Percentiles rank a stretch among this genome's conserved stretches.
These are phyloP conservation scores for Graphilbum ipis-grandicollis DNA, from an alignment of 2,329 filamentous ascomycete genomes.

Conservation along the genomic window DNA sequence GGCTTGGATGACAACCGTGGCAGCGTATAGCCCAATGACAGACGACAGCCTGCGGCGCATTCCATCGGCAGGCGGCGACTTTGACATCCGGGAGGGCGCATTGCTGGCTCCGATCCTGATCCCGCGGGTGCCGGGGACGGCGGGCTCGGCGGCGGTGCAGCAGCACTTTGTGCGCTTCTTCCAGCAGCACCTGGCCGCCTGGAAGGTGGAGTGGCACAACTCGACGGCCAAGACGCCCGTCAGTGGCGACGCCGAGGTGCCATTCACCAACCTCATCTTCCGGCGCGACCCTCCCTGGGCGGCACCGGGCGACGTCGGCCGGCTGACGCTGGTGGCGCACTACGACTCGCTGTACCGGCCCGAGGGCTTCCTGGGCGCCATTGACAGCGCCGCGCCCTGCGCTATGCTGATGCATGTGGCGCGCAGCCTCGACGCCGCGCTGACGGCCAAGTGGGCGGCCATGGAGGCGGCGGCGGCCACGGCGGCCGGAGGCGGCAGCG, in stretches of 20 bases:
- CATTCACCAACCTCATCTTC: slow-evolving; percentile 77
- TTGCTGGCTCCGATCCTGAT: slow-evolving; percentile 76
- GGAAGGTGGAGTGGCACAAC: slow-evolving; percentile 75
- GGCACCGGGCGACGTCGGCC: slow-evolving; percentile 52
- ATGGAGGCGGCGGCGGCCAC: slow-evolving; percentile 46
- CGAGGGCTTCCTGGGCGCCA: slow-evolving; percentile 80
- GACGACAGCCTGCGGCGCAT: slow-evolving; percentile 57
- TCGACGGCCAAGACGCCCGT: slow-evolving; percentile 71
- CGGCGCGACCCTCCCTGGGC: slow-evolving; percentile 78
- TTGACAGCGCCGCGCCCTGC: slow-evolving; percentile 84
- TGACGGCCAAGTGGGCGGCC: slow-evolving; percentile 66
- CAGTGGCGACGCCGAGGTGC: slow-evolving; percentile 51
- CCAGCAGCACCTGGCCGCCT: slow-evolving; percentile 51
- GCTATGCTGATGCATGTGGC: slow-evolving; percentile 84
- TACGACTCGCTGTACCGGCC: slow-evolving; percentile 77
- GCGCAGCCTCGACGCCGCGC: slow-evolving; percentile 57
- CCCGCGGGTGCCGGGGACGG: slow-evolving; percentile 75
- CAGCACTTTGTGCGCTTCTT: slow-evolving; percentile 80
- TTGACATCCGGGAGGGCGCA: slow-evolving; percentile 58
- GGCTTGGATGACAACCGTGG: too few species aligned
- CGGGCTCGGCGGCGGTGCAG: slow-evolving; percentile 55
- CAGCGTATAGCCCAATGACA: slow-evolving; percentile 39
- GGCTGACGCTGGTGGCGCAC: slow-evolving; percentile 79
- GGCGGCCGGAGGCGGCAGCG: slow-evolving; percentile 35
- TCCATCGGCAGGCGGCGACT: slow-evolving; percentile 54